phyloP scores from a whole-genome alignment of 73 alveolate genomes.

The Breviolum minutum region DNA sequence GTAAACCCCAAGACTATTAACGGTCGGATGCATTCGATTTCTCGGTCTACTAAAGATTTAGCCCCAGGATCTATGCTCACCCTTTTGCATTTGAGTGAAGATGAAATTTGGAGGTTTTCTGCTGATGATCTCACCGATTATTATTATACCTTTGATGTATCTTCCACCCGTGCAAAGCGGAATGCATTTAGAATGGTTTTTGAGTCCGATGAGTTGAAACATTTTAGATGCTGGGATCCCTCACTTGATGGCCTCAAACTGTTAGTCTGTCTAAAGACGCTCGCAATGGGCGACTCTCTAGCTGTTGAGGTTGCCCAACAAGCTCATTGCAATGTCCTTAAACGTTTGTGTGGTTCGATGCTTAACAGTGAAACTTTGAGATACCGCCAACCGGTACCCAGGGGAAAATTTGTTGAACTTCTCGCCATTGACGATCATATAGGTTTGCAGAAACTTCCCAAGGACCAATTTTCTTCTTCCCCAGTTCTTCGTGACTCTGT shows the following conservation, averaged over 20 bases:
- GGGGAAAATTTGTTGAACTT: background rate
- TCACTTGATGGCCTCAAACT: background rate
- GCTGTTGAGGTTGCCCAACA: slow-evolving; percentile 3
- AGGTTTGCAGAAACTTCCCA: background rate
- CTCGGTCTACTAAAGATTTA: background rate
- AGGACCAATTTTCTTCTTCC: accelerated
- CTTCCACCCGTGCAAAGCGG: no score
- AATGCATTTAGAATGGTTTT: background rate
- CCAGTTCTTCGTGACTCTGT: background rate
- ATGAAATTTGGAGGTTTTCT: background rate
- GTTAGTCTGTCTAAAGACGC: background rate
- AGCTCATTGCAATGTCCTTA: background rate
- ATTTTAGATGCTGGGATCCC: background rate
- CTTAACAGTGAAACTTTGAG: background rate
- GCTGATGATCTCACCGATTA: slow-evolving; percentile 19
- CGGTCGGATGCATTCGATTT: background rate
- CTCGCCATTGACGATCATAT: slow-evolving; percentile 18
- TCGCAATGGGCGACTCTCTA: slow-evolving; percentile 4
- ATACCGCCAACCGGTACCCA: background rate
- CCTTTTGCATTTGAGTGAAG: background rate
- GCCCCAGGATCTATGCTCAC: slow-evolving; percentile 6
- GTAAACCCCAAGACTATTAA: background rate
- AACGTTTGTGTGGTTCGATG: background rate
- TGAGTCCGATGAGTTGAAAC: background rate
- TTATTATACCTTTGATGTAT: background rate